These are phyloP conservation scores for Leucocoprinus birnbaumii DNA, from an alignment of 768 basidiomycete genomes.

Conservation along the genomic window DNA sequence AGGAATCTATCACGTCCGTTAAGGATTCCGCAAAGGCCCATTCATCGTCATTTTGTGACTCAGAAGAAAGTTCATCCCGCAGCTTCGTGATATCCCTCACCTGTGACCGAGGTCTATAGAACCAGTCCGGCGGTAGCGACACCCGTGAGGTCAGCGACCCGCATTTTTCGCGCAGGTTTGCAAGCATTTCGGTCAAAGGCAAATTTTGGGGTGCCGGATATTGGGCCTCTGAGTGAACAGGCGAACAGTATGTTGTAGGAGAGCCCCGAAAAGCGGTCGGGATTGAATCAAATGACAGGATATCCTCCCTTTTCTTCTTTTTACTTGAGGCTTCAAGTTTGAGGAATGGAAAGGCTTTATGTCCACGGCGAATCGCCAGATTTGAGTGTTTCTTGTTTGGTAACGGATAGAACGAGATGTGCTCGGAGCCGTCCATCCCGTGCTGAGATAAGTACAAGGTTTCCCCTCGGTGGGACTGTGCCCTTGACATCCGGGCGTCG, in stretches of 20 bases:
- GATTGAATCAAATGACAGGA: not conserved
- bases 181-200: slow-evolving; percentile 2
- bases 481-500: too few species aligned
- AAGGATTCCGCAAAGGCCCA: slow-evolving; percentile 5
- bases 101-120: slow-evolving; percentile 4
- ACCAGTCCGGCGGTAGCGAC: slow-evolving; percentile 4
- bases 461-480: not conserved
- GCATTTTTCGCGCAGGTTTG: slow-evolving; percentile 5
- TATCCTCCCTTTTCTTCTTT: not conserved
- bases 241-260: not conserved
- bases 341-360: slow-evolving; percentile 2
- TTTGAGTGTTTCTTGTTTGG: not conserved
- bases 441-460: not conserved
- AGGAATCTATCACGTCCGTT: slow-evolving; percentile 7
- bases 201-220: not conserved
- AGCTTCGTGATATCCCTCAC: slow-evolving; percentile 3
- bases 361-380: slow-evolving; percentile 1
- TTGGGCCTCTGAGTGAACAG: not conserved
- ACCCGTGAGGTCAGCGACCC: slow-evolving; percentile 3
- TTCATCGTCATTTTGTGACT: not conserved
- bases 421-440: not conserved
- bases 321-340: not conserved
- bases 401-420: not conserved
- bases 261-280: slow-evolving; percentile 4
- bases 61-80: slow-evolving; percentile 2